Evolutionary conservation across 192 early-diverging fungal species (phyloP).

Genomic region (Jimgerdemannia lactiflua): DNA sequence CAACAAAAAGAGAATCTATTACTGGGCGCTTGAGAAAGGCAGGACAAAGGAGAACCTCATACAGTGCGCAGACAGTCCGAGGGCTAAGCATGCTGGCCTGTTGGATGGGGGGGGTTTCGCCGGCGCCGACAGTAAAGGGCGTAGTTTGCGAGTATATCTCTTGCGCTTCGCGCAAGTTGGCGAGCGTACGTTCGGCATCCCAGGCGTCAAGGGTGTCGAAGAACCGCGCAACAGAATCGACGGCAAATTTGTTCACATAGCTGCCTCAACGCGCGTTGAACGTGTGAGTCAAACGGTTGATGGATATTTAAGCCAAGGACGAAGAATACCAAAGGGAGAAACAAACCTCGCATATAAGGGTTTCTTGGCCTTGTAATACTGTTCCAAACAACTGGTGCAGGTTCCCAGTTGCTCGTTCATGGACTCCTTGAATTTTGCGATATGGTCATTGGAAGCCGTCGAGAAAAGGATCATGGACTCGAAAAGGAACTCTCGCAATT

Average conservation of each 20-base stretch:
- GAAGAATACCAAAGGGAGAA: background rate
- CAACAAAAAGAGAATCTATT: slow-evolving; percentile 8
- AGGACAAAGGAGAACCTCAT: slow-evolving; percentile 16
- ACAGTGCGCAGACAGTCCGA: slow-evolving; percentile 15
- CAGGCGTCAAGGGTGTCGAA: slow-evolving; percentile 12
- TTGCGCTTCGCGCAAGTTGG: background rate
- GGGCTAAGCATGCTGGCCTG: background rate
- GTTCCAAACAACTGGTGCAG: slow-evolving; percentile 19
- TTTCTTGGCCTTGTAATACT: slow-evolving; percentile 23
- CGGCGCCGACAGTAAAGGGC: background rate
- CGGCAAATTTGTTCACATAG: slow-evolving; percentile 11
- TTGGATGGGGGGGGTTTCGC: background rate
- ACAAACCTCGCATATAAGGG: slow-evolving; percentile 3
- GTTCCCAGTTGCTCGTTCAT: slow-evolving; percentile 15
- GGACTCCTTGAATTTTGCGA: slow-evolving; percentile 25
- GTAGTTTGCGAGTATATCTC: background rate
- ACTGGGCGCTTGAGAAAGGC: background rate
- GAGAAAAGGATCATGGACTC: slow-evolving; percentile 33
- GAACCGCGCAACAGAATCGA: slow-evolving; percentile 18
- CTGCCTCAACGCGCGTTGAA: slow-evolving; percentile 3
- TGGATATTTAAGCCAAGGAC: background rate
- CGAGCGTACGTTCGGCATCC: slow-evolving; percentile 8
- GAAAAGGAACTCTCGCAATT: slow-evolving; percentile 12
- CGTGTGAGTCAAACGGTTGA: background rate
- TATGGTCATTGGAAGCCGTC: slow-evolving; percentile 23